A percentile compares a stretch with the other conserved stretches of the same genome.
phyloP scores from a whole-genome alignment of 2,329 filamentous ascomycete species.

The Moelleriella libera region DNA sequence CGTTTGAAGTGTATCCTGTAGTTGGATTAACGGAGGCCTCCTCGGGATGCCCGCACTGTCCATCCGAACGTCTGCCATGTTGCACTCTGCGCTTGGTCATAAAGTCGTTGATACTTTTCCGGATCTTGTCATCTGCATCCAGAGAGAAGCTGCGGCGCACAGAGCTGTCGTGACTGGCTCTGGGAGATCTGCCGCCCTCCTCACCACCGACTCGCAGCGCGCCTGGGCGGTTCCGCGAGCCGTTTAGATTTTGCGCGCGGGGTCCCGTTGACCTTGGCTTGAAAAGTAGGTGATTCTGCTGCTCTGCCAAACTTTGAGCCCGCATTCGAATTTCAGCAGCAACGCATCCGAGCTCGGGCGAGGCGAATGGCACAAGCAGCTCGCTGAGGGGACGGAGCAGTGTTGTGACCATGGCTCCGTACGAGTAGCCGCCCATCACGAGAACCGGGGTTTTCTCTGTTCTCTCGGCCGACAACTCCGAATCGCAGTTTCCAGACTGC shows the following conservation, averaged over 20 bases:
- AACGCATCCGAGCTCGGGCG: conserved; percentile 37
- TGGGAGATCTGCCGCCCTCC: conserved; percentile 23
- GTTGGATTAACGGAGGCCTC: too few species aligned
- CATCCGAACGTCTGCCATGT: background rate
- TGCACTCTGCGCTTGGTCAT: conserved; percentile 22
- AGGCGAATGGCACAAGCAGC: conserved; percentile 46
- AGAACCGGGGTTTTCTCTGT: conserved; percentile 18
- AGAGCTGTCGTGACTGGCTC: conserved; percentile 22
- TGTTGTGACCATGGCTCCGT: conserved; percentile 70
- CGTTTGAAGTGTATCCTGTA: too few species aligned
- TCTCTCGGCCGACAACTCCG: too few species aligned
- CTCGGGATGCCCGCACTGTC: background rate
- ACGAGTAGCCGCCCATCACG: conserved; percentile 74
- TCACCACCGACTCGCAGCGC: conserved; percentile 36
- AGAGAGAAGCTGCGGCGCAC: conserved; percentile 21
- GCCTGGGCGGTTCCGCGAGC: conserved; percentile 11
- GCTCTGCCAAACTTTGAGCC: conserved; percentile 52
- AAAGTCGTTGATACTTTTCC: conserved; percentile 32
- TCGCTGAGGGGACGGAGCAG: conserved; percentile 50
- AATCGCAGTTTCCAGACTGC: too few species aligned
- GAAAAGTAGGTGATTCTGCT: conserved; percentile 37
- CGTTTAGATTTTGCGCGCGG: conserved; percentile 12
- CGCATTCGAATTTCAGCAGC: conserved; percentile 56
- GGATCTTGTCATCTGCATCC: conserved; percentile 32
- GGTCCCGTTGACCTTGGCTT: conserved; percentile 14